These are phyloP conservation scores for Saussurea involucrata DNA, from an alignment of 129 eudicot genomes.

Conservation along the genomic window DNA sequence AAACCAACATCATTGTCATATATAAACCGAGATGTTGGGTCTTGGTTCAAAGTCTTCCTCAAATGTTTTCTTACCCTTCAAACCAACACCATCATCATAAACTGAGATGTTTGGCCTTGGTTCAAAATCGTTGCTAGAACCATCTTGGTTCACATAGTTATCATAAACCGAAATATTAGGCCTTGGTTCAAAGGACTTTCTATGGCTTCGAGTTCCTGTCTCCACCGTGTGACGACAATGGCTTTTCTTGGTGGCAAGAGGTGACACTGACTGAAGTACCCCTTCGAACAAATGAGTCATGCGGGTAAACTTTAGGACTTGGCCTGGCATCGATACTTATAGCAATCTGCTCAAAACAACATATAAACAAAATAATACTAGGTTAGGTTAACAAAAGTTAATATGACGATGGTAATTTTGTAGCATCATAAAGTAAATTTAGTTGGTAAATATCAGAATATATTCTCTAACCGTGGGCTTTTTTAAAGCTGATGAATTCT, in stretches of 20 bases:
- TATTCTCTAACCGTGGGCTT: neutral
- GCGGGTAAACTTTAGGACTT: neutral
- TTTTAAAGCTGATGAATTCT: too few species aligned
- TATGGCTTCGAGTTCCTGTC: neutral
- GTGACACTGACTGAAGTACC: neutral
- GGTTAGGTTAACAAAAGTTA: neutral
- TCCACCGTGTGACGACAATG: neutral
- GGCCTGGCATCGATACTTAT: neutral
- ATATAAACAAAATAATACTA: neutral
- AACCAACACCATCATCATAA: neutral
- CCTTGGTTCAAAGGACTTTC: neutral
- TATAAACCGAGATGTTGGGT: neutral
- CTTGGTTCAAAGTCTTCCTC: neutral
- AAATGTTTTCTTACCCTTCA: neutral
- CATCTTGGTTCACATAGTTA: neutral
- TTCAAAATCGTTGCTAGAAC: neutral
- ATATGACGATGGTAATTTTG: neutral
- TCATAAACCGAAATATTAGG: neutral
- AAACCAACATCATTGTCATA: neutral
- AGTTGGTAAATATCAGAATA: neutral
- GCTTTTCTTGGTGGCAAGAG: neutral
- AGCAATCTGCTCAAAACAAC: neutral
- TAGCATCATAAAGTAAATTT: neutral
- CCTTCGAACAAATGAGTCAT: neutral
- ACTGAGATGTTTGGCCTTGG: conserved; percentile 2